Conservation (phyloP, 2,329 filamentous ascomycete species). For the Conoideocrella luteorostrata region DNA sequence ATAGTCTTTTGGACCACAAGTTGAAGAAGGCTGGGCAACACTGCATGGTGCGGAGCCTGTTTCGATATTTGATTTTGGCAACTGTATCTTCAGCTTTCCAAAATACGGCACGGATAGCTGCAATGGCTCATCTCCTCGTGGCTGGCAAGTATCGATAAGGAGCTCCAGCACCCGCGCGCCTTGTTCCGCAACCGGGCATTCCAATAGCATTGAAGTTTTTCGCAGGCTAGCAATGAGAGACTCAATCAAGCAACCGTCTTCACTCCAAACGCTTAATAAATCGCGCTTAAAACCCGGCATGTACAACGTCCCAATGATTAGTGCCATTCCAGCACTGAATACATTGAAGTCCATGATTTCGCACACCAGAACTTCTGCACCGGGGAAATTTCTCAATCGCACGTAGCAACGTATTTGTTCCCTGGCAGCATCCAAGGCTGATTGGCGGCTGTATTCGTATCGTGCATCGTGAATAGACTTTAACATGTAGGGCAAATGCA, state of each 20-base stretch:
- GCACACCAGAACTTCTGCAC: conserved; percentile 20
- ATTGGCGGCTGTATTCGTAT: conserved; percentile 30
- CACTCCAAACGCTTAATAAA: conserved; percentile 1
- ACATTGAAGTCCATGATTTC: conserved; percentile 41
- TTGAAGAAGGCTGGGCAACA: not conserved
- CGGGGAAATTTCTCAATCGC: conserved; percentile 18
- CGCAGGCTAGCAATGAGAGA: conserved; percentile 4
- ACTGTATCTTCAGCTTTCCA: conserved; percentile 7
- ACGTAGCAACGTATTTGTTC: conserved; percentile 31
- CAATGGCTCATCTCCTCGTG: not conserved
- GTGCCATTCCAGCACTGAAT: conserved; percentile 37
- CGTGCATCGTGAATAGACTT: conserved; percentile 26
- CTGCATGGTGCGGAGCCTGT: not conserved
- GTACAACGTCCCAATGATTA: conserved; percentile 34
- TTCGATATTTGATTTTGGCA: not conserved
- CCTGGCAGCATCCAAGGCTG: conserved; percentile 34
- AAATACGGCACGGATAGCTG: conserved; percentile 9
- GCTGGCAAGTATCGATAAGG: conserved; percentile 3
- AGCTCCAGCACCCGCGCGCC: conserved; percentile 8
- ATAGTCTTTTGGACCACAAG: too few relatives aligned
- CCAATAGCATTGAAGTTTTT: conserved; percentile 3
- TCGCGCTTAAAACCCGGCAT: not conserved
- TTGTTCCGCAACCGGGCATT: conserved; percentile 10
- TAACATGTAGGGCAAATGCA: conserved; percentile 42
- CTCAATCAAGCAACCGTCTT: conserved; percentile 8